These are phyloP conservation scores for Cladophialophora psammophila DNA, from an alignment of 2,329 filamentous ascomycete species.

Conservation along the genomic window DNA sequence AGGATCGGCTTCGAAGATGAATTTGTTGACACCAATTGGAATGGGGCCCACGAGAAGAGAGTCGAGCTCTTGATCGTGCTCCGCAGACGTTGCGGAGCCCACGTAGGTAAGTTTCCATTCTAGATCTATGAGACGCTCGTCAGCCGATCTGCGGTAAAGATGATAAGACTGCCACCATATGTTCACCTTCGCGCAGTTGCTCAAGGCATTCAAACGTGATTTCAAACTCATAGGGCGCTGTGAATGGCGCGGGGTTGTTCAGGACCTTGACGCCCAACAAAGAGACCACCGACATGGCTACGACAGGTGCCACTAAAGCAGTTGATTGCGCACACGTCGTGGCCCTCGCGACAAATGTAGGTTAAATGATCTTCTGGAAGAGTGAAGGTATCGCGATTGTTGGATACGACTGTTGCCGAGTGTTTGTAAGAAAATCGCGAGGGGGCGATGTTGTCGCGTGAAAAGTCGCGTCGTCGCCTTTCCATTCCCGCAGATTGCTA, in stretches of 20 bases:
- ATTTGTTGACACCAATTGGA: conserved; percentile 97
- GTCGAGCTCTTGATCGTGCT: conserved; percentile 98
- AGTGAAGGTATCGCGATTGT: background rate
- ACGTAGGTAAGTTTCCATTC: conserved; percentile 99
- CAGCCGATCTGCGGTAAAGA: conserved; percentile 14
- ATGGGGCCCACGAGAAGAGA: conserved; percentile 96
- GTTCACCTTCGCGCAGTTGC: conserved; percentile 83
- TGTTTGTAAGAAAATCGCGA: background rate
- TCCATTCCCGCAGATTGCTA: background rate
- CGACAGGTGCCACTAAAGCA: background rate
- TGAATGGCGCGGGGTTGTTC: conserved; percentile 97
- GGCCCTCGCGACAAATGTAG: background rate
- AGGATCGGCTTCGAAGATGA: conserved; percentile 93
- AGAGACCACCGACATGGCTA: conserved; percentile 90
- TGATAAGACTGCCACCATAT: background rate
- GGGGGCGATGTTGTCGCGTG: background rate
- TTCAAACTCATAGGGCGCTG: conserved; percentile 92
- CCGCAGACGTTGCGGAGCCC: conserved; percentile 93
- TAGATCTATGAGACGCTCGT: conserved; percentile 68
- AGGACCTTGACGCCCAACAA: conserved; percentile 93
- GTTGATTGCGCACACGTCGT: background rate
- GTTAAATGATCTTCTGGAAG: background rate
- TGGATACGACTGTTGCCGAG: background rate
- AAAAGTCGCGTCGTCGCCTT: background rate
- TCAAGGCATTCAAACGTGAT: conserved; percentile 99